Conservation (phyloP, 202 grass and related monocot genomes). For the Cymbopogon flexuosus region DNA sequence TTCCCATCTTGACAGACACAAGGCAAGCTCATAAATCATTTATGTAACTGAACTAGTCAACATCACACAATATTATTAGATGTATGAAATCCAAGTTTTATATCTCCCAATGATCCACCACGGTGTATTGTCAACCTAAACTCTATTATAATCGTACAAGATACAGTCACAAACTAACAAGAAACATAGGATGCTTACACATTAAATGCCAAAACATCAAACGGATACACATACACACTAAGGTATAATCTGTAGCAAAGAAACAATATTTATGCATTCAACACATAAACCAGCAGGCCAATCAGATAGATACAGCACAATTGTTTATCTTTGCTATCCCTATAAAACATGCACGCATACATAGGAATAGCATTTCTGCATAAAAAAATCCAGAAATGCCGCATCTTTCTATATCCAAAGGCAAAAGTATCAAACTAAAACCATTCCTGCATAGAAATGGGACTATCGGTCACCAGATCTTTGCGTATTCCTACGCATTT, state of each 20-base stretch:
- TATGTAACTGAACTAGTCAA: slow-evolving; percentile 13
- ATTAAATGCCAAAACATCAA: slow-evolving; percentile 1
- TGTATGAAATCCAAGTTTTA: slow-evolving; percentile 15
- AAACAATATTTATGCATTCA: not conserved
- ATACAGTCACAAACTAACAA: not conserved
- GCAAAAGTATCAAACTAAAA: no score
- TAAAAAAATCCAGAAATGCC: no score
- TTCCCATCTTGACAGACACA: not conserved
- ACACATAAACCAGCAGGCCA: not conserved
- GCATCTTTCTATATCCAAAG: no score
- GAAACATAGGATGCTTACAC: not conserved
- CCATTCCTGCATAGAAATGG: no score
- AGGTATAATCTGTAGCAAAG: slow-evolving; percentile 8
- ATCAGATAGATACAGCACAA: not conserved
- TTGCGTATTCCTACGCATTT: no score
- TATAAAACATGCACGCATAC: not conserved
- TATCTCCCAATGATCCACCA: not conserved
- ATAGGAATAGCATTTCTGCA: slow-evolving; percentile 13
- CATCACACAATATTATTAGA: not conserved
- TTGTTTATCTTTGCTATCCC: not conserved
- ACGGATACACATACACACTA: slow-evolving; percentile 29
- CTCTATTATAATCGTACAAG: not conserved
- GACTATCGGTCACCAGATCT: no score
- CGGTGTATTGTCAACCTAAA: not conserved
- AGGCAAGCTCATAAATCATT: slow-evolving; percentile 22